phyloP scores from a whole-genome alignment of 2,329 filamentous ascomycete genomes.

The Penicillium sp. region DNA sequence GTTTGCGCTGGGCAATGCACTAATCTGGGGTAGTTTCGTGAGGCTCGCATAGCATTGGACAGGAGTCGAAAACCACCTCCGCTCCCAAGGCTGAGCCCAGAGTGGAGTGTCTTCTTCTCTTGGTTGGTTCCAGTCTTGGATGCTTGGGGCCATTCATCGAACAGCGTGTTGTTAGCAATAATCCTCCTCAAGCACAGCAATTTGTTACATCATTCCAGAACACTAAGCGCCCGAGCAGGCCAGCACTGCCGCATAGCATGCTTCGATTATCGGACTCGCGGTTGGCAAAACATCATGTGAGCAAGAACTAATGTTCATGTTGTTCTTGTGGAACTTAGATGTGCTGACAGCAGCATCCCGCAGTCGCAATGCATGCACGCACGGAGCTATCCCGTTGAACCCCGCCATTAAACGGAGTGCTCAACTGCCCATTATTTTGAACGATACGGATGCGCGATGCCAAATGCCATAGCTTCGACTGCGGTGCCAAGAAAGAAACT shows the following conservation, averaged over 20 bases:
- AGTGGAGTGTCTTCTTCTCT: neutral
- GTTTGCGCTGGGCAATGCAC: slow-evolving; percentile 13
- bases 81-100: slow-evolving; percentile 22
- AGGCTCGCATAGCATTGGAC: slow-evolving; percentile 1
- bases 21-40: neutral
- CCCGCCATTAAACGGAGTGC: neutral
- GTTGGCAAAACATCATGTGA: neutral
- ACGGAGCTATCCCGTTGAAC: neutral
- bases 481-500: neutral
- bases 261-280: neutral
- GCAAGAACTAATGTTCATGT: neutral
- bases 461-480: neutral
- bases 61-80: neutral
- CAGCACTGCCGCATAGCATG: slow-evolving; percentile 9
- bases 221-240: neutral
- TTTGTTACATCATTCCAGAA: slow-evolving; percentile 11
- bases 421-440: neutral
- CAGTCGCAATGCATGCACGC: neutral
- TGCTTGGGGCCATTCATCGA: neutral
- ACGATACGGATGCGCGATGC: neutral
- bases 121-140: slow-evolving; percentile 2
- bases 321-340: neutral
- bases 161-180: neutral
- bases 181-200: neutral
- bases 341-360: neutral